Conservation (phyloP, 1,139 yeast genomes). For the Suhomyces chickasaworum region DNA sequence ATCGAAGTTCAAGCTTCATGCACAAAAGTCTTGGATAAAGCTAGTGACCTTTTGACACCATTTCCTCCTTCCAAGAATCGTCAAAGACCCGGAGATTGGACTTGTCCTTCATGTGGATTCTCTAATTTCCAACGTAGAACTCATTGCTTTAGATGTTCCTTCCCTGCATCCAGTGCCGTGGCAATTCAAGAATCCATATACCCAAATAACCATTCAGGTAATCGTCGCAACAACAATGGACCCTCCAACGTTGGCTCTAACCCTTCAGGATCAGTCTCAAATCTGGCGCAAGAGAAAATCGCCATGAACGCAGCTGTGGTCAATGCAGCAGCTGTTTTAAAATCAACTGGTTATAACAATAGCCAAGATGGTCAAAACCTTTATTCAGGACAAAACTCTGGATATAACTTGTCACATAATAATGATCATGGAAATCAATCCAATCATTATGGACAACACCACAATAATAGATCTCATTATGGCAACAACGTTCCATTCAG, state of each 20-base stretch:
- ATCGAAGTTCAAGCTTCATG: constrained; percentile 90
- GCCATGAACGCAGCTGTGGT: constrained; percentile 18
- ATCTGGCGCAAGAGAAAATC: constrained; percentile 16
- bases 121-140: constrained; percentile 93
- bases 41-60: constrained; percentile 76
- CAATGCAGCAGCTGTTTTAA: constrained; percentile 20
- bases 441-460: constrained; percentile 17
- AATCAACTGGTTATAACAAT: constrained; percentile 14
- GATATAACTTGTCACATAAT: constrained; percentile 7
- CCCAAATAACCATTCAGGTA: constrained; percentile 19
- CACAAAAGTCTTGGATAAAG: constrained; percentile 71
- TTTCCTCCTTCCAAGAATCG: constrained; percentile 88
- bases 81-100: constrained; percentile 98
- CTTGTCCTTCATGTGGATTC: constrained; percentile 94
- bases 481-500: constrained; percentile 75
- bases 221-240: constrained; percentile 13
- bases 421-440: constrained; percentile 12
- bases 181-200: constrained; percentile 59
- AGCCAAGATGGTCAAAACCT: constrained; percentile 11
- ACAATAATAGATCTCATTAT: constrained; percentile 26
- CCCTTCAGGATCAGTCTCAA: background rate
- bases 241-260: constrained; percentile 11
- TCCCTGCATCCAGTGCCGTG: constrained; percentile 77
- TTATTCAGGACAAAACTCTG: constrained; percentile 8
- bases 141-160: constrained; percentile 91